Evolutionary conservation across 208 protist species (phyloP).

Genomic region (Acanthamoeba lenticulata): DNA sequence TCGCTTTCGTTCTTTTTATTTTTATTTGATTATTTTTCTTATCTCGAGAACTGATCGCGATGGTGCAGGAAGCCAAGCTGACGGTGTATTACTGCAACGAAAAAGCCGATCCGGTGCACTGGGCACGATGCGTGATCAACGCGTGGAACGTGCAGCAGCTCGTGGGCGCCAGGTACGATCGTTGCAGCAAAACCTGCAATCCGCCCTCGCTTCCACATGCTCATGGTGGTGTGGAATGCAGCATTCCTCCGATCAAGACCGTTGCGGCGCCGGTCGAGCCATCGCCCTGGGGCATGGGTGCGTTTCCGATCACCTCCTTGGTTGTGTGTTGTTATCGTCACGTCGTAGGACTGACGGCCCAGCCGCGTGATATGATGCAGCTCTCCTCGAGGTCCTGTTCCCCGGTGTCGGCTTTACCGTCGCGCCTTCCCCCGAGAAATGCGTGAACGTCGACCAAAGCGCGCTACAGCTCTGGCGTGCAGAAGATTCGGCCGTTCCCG

Average conservation of each 20-base stretch:
- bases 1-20: neutral
- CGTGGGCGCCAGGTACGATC: neutral
- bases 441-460: neutral
- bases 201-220: neutral
- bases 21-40: neutral
- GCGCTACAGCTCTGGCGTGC: neutral
- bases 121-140: neutral
- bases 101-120: neutral
- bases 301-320: neutral
- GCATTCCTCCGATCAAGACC: neutral
- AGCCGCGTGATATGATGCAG: neutral
- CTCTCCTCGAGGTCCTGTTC: neutral
- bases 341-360: neutral
- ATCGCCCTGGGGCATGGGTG: neutral
- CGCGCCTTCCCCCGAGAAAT: neutral
- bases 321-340: no score
- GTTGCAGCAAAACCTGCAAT: neutral
- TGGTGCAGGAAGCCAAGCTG: neutral
- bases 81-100: neutral
- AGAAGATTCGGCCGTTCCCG: no score
- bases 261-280: neutral
- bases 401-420: neutral
- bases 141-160: neutral
- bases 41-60: neutral
- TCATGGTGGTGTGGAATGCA: neutral